Evolutionary conservation across 1,284 basidiomycete genomes (phyloP).

Genomic region (Rhizoctonia solani): DNA sequence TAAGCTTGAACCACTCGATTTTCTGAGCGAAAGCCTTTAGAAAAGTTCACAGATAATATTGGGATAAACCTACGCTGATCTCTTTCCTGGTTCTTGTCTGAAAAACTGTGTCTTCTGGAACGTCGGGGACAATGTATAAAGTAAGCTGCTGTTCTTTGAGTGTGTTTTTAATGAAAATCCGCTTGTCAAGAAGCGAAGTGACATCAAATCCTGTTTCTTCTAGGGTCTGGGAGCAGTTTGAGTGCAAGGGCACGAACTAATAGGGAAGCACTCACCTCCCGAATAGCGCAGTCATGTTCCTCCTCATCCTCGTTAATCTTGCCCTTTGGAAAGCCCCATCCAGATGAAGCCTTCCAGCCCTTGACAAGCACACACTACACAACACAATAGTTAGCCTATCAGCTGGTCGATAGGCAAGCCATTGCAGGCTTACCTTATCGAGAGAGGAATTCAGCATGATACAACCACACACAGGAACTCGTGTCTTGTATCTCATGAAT

Average conservation of each 20-base stretch:
- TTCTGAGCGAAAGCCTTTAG: conserved; percentile 56
- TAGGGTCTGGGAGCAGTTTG: conserved; percentile 54
- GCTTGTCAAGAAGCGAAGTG: conserved; percentile 65
- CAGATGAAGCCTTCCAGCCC: conserved; percentile 94
- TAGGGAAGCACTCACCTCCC: conserved; percentile 67
- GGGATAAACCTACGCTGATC: conserved; percentile 80
- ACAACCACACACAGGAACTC: conserved; percentile 98
- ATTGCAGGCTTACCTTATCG: conserved; percentile 74
- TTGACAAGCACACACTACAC: conserved; percentile 88
- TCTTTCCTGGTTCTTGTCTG: conserved; percentile 96
- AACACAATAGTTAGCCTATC: not conserved
- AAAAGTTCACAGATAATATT: conserved; percentile 5
- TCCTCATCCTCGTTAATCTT: conserved; percentile 97
- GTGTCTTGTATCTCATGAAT: conserved; percentile 95
- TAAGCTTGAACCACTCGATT: conserved; percentile 94
- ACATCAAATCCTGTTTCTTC: conserved; percentile 95
- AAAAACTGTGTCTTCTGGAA: conserved; percentile 90
- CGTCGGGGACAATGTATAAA: conserved; percentile 86
- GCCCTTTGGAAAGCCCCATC: conserved; percentile 98
- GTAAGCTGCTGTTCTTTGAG: conserved; percentile 90
- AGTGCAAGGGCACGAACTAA: conserved; percentile 24
- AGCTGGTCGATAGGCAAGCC: conserved; percentile 2
- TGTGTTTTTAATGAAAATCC: conserved; percentile 81
- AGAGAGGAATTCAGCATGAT: conserved; percentile 91
- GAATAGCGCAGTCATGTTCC: conserved; percentile 79